These are phyloP conservation scores for Epichloe sp. DNA, from an alignment of 2,329 filamentous ascomycete genomes.

Conservation along the genomic window DNA sequence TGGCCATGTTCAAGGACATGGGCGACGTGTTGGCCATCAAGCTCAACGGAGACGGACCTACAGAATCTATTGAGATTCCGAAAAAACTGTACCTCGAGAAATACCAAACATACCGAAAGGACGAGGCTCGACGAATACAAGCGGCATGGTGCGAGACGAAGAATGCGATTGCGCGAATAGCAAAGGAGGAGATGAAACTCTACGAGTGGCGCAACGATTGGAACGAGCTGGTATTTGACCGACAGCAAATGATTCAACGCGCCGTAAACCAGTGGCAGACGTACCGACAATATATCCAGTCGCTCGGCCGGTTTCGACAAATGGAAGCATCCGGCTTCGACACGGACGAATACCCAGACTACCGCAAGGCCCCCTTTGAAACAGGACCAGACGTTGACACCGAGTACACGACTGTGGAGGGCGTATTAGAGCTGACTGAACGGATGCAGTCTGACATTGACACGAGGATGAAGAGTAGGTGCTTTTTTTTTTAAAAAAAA, in stretches of 20 bases:
- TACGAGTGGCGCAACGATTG: slow-evolving; percentile 17
- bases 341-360: slow-evolving; percentile 24
- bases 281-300: slow-evolving; percentile 23
- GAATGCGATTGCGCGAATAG: slow-evolving; percentile 12
- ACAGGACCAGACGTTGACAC: slow-evolving; percentile 20
- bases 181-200: slow-evolving; percentile 13
- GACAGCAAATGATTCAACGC: slow-evolving; percentile 18
- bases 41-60: slow-evolving; percentile 27
- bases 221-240: slow-evolving; percentile 15
- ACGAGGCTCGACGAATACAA: slow-evolving; percentile 34
- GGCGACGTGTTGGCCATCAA: slow-evolving; percentile 39
- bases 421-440: slow-evolving; percentile 21
- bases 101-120: slow-evolving; percentile 32
- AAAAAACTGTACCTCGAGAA: slow-evolving; percentile 38
- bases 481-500: neutral
- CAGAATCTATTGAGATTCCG: slow-evolving; percentile 36
- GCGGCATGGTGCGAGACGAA: slow-evolving; percentile 21
- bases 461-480: slow-evolving; percentile 23
- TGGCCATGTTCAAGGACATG: slow-evolving; percentile 30
- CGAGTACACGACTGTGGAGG: slow-evolving; percentile 17
- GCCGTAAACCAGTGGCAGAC: slow-evolving; percentile 19
- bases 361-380: slow-evolving; percentile 25
- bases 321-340: slow-evolving; percentile 26
- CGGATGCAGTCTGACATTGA: slow-evolving; percentile 22
- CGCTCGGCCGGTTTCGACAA: slow-evolving; percentile 21